These are phyloP conservation scores for Calonectria fujianensis DNA, from an alignment of 2,329 filamentous ascomycete species.

Conservation along the genomic window DNA sequence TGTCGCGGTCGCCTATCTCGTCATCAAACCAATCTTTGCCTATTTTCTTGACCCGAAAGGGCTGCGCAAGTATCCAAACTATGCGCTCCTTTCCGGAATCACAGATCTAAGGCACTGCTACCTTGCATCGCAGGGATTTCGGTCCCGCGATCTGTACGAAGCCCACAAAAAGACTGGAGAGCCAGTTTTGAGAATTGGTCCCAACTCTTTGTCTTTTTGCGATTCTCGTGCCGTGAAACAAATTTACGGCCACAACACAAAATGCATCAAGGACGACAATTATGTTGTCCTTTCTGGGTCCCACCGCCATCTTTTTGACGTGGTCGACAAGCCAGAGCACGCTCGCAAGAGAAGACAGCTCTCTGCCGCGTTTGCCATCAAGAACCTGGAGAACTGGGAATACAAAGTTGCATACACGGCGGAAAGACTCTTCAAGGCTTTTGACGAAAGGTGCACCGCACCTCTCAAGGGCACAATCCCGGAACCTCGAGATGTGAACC, in stretches of 20 bases:
- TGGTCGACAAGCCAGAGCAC: conserved; percentile 70
- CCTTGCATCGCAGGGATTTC: conserved; percentile 57
- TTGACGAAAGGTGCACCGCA: conserved; percentile 64
- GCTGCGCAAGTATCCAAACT: conserved; percentile 44
- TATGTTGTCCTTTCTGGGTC: conserved; percentile 66
- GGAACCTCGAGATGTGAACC: conserved; percentile 61
- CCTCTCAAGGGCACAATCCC: conserved; percentile 54
- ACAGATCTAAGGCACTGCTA: conserved; percentile 42
- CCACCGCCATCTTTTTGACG: conserved; percentile 71
- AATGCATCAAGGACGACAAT: conserved; percentile 68
- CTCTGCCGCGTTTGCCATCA: conserved; percentile 69
- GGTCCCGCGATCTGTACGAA: conserved; percentile 67
- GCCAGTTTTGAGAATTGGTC: conserved; percentile 51
- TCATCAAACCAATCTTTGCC: conserved; percentile 29
- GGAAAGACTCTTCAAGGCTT: conserved; percentile 63
- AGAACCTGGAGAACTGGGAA: conserved; percentile 72
- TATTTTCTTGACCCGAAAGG: conserved; percentile 60
- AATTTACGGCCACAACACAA: conserved; percentile 67
- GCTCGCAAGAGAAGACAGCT: conserved; percentile 69
- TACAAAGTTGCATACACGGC: conserved; percentile 72
- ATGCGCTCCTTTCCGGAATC: conserved; percentile 42
- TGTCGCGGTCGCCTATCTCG: conserved; percentile 26
- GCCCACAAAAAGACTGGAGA: conserved; percentile 63
- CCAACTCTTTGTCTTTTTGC: conserved; percentile 49
- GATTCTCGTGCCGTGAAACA: conserved; percentile 44